A percentile compares a stretch with the other conserved stretches of the same genome.
These are phyloP conservation scores for Kuraishia cidri DNA, from an alignment of 805 yeast genomes.

Conservation along the genomic window DNA sequence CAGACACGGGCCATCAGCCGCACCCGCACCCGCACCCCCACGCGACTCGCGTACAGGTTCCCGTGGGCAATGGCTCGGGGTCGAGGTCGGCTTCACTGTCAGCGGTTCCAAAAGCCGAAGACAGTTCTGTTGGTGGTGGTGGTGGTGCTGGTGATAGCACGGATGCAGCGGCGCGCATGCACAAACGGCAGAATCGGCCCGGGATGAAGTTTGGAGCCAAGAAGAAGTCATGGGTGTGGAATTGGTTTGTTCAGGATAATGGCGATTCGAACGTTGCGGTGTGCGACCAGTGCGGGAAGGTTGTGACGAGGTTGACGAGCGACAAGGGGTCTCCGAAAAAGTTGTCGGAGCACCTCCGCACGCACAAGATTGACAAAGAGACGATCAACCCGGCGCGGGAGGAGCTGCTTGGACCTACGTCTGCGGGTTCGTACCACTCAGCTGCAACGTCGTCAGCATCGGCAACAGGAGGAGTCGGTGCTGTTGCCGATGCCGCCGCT, in stretches of 20 bases:
- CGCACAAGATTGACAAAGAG: conserved; percentile 36
- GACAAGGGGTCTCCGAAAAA: conserved; percentile 57
- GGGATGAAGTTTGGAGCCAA: conserved; percentile 35
- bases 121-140: no score
- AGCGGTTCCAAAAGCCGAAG: no score
- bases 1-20: no score
- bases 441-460: no score
- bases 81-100: no score
- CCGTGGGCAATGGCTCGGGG: no score
- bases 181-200: conserved; percentile 1
- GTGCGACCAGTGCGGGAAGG: conserved; percentile 45
- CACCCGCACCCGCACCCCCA: no score
- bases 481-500: background rate
- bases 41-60: no score
- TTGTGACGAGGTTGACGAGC: conserved; percentile 34
- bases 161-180: conserved; percentile 1
- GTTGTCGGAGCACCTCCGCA: conserved; percentile 44
- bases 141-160: no score
- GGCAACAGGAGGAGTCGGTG: background rate
- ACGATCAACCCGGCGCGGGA: conserved; percentile 29
- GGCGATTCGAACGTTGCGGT: conserved; percentile 39
- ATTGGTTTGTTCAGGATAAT: conserved; percentile 47
- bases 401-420: conserved; percentile 4
- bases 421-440: no score
- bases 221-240: conserved; percentile 57